A percentile compares a stretch with the other conserved stretches of the same genome.
These are phyloP conservation scores for Astrephomene gubernaculifera DNA, from an alignment of 139 green algal genomes.

Conservation along the genomic window DNA sequence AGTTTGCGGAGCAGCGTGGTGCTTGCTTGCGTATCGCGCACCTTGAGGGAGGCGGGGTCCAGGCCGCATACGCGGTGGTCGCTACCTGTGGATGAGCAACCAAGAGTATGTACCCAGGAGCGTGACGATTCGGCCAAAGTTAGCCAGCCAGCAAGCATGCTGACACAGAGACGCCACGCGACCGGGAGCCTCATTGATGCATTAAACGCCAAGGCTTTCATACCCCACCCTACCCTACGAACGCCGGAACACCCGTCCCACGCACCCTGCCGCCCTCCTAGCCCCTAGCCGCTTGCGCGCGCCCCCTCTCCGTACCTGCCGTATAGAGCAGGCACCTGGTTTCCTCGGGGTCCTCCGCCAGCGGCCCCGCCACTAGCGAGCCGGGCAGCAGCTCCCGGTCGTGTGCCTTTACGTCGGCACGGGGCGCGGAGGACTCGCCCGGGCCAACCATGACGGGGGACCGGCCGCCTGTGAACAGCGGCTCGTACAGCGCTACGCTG, in stretches of 20 bases:
- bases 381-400: constrained; percentile 58
- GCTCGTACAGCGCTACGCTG: constrained; percentile 32
- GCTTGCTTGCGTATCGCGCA: too few relatives aligned
- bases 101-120: too few relatives aligned
- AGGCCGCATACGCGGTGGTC: constrained; percentile 54
- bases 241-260: too few relatives aligned
- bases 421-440: constrained; percentile 1
- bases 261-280: not conserved
- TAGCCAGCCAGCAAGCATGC: too few relatives aligned
- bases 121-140: too few relatives aligned
- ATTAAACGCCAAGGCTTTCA: too few relatives aligned
- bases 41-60: constrained; percentile 46
- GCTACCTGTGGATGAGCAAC: constrained; percentile 34
- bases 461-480: not conserved
- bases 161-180: too few relatives aligned
- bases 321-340: constrained; percentile 47
- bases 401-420: constrained; percentile 41
- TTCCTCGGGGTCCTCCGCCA: constrained; percentile 49
- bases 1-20: not conserved
- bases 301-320: constrained; percentile 23
- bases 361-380: constrained; percentile 36
- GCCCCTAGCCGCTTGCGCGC: not conserved
- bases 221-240: too few relatives aligned
- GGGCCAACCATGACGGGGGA: not conserved
- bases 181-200: too few relatives aligned